Evolutionary conservation across 768 basidiomycete genomes (phyloP).

Genomic region (Pleurotus cornucopiae): DNA sequence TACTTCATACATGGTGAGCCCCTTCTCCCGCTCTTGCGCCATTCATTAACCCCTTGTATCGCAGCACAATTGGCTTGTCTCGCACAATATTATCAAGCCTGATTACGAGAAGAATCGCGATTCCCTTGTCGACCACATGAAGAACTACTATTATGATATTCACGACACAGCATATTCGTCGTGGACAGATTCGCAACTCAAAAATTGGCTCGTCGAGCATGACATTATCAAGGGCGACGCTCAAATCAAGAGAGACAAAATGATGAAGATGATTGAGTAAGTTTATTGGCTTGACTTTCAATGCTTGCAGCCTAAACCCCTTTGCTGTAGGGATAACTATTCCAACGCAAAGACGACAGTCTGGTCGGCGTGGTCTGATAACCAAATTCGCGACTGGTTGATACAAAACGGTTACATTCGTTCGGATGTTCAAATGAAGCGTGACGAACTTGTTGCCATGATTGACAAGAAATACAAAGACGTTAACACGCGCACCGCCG

Average conservation of each 20-base stretch:
- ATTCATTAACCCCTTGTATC: neutral
- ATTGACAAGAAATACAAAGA: conserved; percentile 70
- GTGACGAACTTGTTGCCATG: conserved; percentile 71
- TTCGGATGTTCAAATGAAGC: conserved; percentile 55
- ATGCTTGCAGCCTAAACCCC: neutral
- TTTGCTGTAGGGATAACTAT: conserved; percentile 59
- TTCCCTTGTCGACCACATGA: conserved; percentile 63
- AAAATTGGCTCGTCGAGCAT: conserved; percentile 75
- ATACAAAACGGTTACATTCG: conserved; percentile 66
- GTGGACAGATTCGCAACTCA: conserved; percentile 80
- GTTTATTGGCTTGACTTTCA: conserved; percentile 16
- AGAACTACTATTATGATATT: conserved; percentile 68
- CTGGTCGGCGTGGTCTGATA: conserved; percentile 70
- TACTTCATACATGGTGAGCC: conserved; percentile 73
- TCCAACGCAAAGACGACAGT: conserved; percentile 51
- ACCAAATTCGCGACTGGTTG: conserved; percentile 69
- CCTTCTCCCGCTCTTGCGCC: neutral
- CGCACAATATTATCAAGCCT: conserved; percentile 67
- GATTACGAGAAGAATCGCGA: conserved; percentile 52
- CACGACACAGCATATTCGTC: conserved; percentile 52
- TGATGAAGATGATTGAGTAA: conserved; percentile 67
- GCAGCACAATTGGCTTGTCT: conserved; percentile 80
- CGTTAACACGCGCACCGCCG: conserved; percentile 33
- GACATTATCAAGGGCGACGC: conserved; percentile 69
- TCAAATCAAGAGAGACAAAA: conserved; percentile 66